Evolutionary conservation across 2,329 filamentous ascomycete species (phyloP), one percentile per base, ranked within the genome.

Genomic region (Scytalidium sp.): DNA sequence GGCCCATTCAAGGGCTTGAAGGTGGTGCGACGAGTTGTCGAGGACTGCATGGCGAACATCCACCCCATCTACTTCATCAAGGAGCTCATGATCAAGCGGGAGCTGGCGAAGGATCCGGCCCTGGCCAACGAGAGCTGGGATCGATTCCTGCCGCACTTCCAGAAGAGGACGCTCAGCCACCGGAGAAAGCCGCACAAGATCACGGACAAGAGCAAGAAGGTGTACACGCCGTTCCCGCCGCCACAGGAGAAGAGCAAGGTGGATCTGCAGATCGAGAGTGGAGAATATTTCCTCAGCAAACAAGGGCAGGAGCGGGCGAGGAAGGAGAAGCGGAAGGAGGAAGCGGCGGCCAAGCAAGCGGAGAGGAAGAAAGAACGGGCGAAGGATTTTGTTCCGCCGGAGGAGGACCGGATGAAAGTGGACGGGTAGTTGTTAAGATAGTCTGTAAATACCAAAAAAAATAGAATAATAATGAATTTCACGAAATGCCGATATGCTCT

Each of bases 181-280:
- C 81, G 94, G 58, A 82, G 83, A 59, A 83, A 85, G 60, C 95
- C 94, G 0, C 82, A 83, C 76, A 90, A 89, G 64, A 85, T 99
- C 66, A 90, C 83, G 47, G 92, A 99, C 76, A 99, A 99, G 80
- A 72, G 76, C 66, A 96, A 93, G 81, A 97, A 96, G 80, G 72
- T 78, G 11, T 99, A 97, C 77, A 99, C 95, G 57, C 93, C 94
- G 9, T 99, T 99, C 84, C 94, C 94, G 44, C 94, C 94, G 6
- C 83, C 91, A 41, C 91, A 92, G 58, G 93, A 99, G 79, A 96
- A 96, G 88, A 97, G 92, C 83, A 99, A 97, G 83, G 82, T 99
- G 61, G 94, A 99, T 71, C 73, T 91, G 70, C 93, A 99, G 79
- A 96, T 99, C 75, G 94, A 99, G 77, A 92, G 84, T 61, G 93